Percentiles rank a stretch among this genome's conserved stretches.
These are phyloP conservation scores for Agrocybe praecox DNA, from an alignment of 768 basidiomycete genomes.

Conservation along the genomic window DNA sequence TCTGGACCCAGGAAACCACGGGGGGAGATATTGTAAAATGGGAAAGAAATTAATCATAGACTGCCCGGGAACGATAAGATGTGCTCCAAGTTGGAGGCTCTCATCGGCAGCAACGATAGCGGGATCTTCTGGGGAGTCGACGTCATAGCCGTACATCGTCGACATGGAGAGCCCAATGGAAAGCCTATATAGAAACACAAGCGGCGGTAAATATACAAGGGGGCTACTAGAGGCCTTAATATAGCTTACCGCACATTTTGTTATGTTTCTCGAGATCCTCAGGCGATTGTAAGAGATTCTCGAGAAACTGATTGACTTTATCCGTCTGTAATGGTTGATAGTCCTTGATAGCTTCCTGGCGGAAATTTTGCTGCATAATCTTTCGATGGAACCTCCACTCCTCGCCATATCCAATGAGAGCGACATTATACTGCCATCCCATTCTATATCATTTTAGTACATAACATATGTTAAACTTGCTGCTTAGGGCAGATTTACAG, in stretches of 20 bases:
- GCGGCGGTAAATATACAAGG: not conserved
- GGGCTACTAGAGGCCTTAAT: not conserved
- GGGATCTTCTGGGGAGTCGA: constrained; percentile 12
- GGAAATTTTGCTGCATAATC: constrained; percentile 36
- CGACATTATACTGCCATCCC: constrained; percentile 37
- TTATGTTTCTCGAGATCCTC: constrained; percentile 12
- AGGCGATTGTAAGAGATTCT: constrained; percentile 19
- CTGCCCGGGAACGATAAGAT: constrained; percentile 4
- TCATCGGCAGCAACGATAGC: constrained; percentile 7
- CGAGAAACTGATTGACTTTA: constrained; percentile 31
- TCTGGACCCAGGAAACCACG: constrained; percentile 12
- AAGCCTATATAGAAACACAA: constrained; percentile 4
- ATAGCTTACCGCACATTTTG: constrained; percentile 12
- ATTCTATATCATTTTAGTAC: constrained; percentile 20
- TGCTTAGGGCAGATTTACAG: no score
- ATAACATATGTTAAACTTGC: no score
- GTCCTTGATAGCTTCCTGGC: constrained; percentile 22
- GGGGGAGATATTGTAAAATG: constrained; percentile 10
- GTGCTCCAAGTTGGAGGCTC: not conserved
- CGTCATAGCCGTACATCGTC: constrained; percentile 20
- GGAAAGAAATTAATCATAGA: constrained; percentile 15
- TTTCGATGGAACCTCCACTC: constrained; percentile 40
- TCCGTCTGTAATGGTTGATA: constrained; percentile 28
- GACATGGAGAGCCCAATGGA: constrained; percentile 13
- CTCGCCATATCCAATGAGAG: constrained; percentile 32